Conservation (phyloP, 106 monocot genomes). For the Dioscorea alata region DNA sequence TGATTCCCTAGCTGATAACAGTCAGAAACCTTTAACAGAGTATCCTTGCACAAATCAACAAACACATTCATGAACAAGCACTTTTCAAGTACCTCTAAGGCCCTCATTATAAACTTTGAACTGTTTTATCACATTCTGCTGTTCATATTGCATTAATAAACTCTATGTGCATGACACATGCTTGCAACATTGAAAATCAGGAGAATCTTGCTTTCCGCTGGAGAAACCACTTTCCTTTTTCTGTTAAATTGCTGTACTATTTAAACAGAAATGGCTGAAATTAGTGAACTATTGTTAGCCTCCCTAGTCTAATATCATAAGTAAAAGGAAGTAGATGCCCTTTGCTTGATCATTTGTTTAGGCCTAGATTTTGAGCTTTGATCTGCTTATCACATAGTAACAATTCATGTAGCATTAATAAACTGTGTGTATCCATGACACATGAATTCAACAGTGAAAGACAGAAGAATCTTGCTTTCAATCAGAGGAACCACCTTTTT, state of each 20-base stretch:
- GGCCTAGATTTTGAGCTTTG: neutral
- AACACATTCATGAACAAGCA: neutral
- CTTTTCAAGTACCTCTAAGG: neutral
- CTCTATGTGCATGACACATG: neutral
- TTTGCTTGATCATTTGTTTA: too few relatives aligned
- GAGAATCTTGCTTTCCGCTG: neutral
- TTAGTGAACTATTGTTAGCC: too few relatives aligned
- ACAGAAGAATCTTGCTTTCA: conserved; percentile 1
- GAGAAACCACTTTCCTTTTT: neutral
- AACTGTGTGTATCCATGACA: neutral
- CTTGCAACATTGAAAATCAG: neutral
- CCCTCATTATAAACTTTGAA: neutral
- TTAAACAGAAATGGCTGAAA: too few relatives aligned
- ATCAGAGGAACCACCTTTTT: neutral
- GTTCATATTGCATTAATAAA: neutral
- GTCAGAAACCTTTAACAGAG: conserved; percentile 7
- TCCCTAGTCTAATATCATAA: too few relatives aligned
- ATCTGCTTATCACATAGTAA: neutral
- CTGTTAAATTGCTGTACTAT: too few relatives aligned
- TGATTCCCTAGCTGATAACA: conserved; percentile 11
- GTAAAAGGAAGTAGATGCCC: too few relatives aligned
- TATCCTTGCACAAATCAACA: conserved; percentile 4
- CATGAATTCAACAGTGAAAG: neutral
- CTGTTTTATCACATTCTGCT: neutral
- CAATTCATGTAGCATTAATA: neutral